These are phyloP conservation scores for Blastobotrys niveus DNA, from an alignment of 1,139 yeast genomes.

Conservation along the genomic window DNA sequence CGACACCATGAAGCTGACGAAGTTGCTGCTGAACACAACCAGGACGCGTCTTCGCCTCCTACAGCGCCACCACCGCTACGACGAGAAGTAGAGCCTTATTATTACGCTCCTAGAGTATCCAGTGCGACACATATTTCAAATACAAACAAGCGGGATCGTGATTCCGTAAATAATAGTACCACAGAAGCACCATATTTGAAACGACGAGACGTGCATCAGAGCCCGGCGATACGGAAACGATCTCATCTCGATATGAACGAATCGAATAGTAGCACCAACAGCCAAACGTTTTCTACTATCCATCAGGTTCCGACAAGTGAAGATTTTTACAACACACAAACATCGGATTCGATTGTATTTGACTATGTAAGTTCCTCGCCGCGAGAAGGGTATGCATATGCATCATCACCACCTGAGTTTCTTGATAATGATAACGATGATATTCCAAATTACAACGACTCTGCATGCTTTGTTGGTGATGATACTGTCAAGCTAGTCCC, in stretches of 20 bases:
- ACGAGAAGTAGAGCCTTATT: too few species aligned
- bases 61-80: neutral
- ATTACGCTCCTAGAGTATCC: too few species aligned
- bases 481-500: constrained; percentile 4
- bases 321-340: constrained; percentile 4
- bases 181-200: neutral
- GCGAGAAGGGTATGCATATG: neutral
- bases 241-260: constrained; percentile 5
- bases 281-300: too few species aligned
- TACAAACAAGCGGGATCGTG: constrained; percentile 1
- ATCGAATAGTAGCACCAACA: neutral
- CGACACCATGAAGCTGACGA: too few species aligned
- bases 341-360: constrained; percentile 8
- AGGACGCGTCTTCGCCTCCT: neutral
- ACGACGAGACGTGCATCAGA: constrained; percentile 1
- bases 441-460: neutral
- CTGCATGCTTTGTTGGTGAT: constrained; percentile 6
- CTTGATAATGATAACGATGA: neutral
- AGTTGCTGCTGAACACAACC: neutral
- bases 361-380: constrained; percentile 8
- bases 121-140: neutral
- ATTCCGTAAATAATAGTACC: neutral
- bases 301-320: constrained; percentile 3
- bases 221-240: neutral
- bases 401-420: constrained; percentile 4